Evolutionary conservation across 805 yeast genomes (phyloP).

Genomic region (Saturnispora besseyi): DNA sequence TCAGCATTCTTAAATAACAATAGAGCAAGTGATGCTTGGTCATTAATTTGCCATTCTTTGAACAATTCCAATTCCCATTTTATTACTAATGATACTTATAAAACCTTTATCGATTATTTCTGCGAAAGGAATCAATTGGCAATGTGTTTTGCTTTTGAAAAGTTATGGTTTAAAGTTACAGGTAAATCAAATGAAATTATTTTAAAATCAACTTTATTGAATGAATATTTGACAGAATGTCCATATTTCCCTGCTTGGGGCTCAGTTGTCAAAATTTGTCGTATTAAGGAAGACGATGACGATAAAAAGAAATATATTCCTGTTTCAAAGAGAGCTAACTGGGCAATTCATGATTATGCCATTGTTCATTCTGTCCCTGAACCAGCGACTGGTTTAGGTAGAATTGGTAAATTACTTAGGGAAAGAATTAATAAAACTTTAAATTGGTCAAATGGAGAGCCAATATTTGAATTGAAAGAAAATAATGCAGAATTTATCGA

Average conservation of each 20-base stretch:
- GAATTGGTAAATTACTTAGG: conserved; percentile 11
- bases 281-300: conserved; percentile 5
- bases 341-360: conserved; percentile 17
- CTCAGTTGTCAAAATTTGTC: conserved; percentile 14
- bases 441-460: conserved; percentile 14
- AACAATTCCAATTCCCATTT: background rate
- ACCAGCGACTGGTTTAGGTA: conserved; percentile 11
- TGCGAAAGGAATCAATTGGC: conserved; percentile 16
- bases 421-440: conserved; percentile 12
- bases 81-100: conserved; percentile 17
- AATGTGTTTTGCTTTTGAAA: conserved; percentile 20
- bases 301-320: conserved; percentile 4
- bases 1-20: conserved; percentile 14
- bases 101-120: conserved; percentile 17
- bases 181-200: conserved; percentile 8
- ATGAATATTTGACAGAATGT: conserved; percentile 14
- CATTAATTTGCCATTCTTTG: conserved; percentile 6
- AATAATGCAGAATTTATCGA: conserved; percentile 14
- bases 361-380: conserved; percentile 16
- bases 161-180: conserved; percentile 15
- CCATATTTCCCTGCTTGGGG: conserved; percentile 23
- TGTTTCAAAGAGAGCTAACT: conserved; percentile 4
- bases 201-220: conserved; percentile 16
- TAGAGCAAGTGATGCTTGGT: conserved; percentile 17
- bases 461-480: conserved; percentile 10